A percentile compares a stretch with the other conserved stretches of the same genome.
These are phyloP conservation scores for Diutina sp. DNA, from an alignment of 1,139 yeast genomes.

Conservation along the genomic window DNA sequence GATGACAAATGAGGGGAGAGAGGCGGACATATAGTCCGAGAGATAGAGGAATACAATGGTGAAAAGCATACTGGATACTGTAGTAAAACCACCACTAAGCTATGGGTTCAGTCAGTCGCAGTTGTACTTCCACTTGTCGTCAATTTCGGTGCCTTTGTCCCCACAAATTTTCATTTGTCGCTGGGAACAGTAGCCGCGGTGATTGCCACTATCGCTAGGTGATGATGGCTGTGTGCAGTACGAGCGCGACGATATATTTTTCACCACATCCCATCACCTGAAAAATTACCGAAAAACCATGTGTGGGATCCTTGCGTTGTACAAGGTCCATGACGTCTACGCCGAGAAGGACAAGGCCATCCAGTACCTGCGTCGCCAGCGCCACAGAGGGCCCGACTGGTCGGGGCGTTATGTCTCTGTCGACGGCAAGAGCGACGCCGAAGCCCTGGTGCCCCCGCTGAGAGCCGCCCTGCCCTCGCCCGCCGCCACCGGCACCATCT, in stretches of 20 bases:
- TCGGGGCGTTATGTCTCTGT: slow-evolving; percentile 65
- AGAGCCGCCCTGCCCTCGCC: not conserved
- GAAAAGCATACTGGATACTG: too few species aligned
- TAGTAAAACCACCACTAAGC: too few species aligned
- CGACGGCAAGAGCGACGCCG: slow-evolving; percentile 21
- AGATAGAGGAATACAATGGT: too few species aligned
- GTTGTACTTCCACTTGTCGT: too few species aligned
- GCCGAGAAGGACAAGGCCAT: slow-evolving; percentile 79
- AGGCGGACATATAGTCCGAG: too few species aligned
- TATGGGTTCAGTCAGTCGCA: too few species aligned
- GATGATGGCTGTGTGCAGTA: not conserved
- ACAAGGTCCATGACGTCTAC: slow-evolving; percentile 66
- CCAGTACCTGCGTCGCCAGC: slow-evolving; percentile 78
- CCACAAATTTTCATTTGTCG: not conserved
- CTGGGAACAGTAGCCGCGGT: not conserved
- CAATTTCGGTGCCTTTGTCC: not conserved
- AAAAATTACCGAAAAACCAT: slow-evolving; percentile 21
- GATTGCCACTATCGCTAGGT: not conserved
- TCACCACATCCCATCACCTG: not conserved
- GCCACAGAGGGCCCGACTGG: slow-evolving; percentile 99
- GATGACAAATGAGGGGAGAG: too few species aligned
- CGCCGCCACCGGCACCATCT: slow-evolving; percentile 35
- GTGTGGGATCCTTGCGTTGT: slow-evolving; percentile 98
- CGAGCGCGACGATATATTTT: not conserved
- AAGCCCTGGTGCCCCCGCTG: not conserved